Base-by-base conservation (phyloP, 768 basidiomycete species). In the Lactarius indigo region DNA sequence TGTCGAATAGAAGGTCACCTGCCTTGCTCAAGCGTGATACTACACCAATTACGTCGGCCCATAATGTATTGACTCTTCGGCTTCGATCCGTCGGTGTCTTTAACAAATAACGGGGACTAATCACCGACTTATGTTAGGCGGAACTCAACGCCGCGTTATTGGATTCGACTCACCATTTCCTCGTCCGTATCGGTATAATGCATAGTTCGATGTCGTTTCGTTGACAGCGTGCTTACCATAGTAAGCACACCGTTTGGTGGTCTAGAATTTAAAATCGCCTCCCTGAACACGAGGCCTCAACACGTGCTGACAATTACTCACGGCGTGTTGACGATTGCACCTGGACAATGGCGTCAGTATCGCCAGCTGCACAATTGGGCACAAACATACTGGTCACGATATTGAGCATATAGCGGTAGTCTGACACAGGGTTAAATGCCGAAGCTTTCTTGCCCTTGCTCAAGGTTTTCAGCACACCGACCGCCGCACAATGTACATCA, bases 251-350 rank as follows among this genome's bases (percentile, higher is more conserved):
- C 83, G 61, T 79, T 77, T 0, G 93, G 92, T 17, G 91, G 91
- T 39, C 77, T 79, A 63, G 7, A 35, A 50, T 35, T 31, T 17
- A 23, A 37, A 42, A 35, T 9, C 44, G n/a, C 56, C 31, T 57
- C 60, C 26, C 65, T 23, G 8, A 33, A 41, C 47, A 63, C 54
- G 41, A 47, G 50, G 30, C 28, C 12, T 1, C 39, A 2, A 7
- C 15, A 7, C 12, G 15, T 12, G 17, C 20, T 12, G 23, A 33
- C 23, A 7, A 66, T 9, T 12, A 80, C 90, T 74, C 73, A 89
- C 90, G 96, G 95, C 6, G 96, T 97, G 74, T 97, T 96, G 57
- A 99, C 96, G 69, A 99, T 98, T 17, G 96, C 96, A 72, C 87
- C 87, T 88, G 60, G 50, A 68, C 47, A 26, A 70, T 41, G 23